These are phyloP conservation scores for Pneumocystis jirovecii DNA, from an alignment of 1,139 yeast species.

Conservation along the genomic window DNA sequence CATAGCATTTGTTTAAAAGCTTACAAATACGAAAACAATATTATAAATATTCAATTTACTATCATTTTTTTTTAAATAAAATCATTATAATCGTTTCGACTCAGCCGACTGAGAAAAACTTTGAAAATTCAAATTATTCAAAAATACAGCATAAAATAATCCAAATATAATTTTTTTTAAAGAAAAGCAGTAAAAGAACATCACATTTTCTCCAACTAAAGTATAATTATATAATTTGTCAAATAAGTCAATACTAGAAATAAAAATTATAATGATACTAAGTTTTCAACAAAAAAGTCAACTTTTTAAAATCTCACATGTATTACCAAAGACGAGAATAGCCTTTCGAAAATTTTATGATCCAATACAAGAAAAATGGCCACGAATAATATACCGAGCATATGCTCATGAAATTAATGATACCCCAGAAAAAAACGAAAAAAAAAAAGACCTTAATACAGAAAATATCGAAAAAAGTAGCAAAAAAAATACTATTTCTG, in stretches of 20 bases:
- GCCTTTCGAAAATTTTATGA: neutral
- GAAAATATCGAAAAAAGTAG: conserved; percentile 1
- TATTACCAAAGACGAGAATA: neutral
- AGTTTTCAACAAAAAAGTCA: neutral
- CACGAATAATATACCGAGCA: neutral
- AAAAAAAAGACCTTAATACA: conserved; percentile 7
- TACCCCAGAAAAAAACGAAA: conserved; percentile 1
- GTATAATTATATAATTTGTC: neutral
- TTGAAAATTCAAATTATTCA: neutral
- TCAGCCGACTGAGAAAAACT: neutral
- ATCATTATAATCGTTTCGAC: neutral
- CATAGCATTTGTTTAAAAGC: neutral
- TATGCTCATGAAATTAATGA: conserved; percentile 3
- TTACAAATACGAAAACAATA: neutral
- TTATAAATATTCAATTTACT: neutral
- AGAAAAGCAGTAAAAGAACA: neutral
- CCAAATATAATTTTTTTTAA: neutral
- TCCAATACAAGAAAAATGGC: neutral
- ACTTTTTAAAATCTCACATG: neutral
- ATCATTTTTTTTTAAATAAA: neutral
- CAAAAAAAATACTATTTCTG: neutral
- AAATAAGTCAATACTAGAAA: neutral
- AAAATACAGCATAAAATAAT: neutral
- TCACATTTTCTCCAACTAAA: neutral
- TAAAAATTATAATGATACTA: neutral